Evolutionary conservation across 768 basidiomycete genomes (phyloP).

Genomic region (Boletus tomentosulus): DNA sequence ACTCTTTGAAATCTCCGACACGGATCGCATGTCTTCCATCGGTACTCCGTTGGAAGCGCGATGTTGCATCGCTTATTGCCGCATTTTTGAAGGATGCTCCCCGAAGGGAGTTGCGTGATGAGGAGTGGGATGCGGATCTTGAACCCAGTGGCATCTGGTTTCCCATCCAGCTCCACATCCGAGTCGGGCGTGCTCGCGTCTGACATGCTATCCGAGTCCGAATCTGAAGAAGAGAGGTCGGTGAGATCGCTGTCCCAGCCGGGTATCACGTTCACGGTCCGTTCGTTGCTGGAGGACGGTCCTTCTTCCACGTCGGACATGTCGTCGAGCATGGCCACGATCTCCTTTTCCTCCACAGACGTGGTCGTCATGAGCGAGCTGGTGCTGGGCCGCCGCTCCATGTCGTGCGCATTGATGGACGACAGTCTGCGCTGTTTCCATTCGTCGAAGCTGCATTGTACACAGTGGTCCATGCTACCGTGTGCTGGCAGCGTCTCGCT

Average conservation of each 20-base stretch:
- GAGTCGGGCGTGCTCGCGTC: background rate
- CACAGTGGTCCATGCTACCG: slow-evolving; percentile 13
- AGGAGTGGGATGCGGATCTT: slow-evolving; percentile 26
- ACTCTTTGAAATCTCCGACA: slow-evolving; percentile 37
- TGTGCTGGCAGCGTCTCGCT: slow-evolving; percentile 5
- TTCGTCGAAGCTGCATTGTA: slow-evolving; percentile 12
- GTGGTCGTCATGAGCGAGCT: background rate
- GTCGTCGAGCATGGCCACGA: background rate
- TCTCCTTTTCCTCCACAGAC: background rate
- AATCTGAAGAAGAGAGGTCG: slow-evolving; percentile 13
- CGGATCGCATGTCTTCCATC: slow-evolving; percentile 41
- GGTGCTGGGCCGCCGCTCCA: background rate
- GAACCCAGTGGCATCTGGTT: background rate
- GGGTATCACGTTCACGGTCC: background rate
- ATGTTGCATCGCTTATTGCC: slow-evolving; percentile 33
- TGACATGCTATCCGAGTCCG: slow-evolving; percentile 2
- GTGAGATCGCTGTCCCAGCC: slow-evolving; percentile 28
- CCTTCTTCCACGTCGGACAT: slow-evolving; percentile 1
- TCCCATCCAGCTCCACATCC: background rate
- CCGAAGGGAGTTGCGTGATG: slow-evolving; percentile 9
- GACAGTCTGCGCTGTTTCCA: slow-evolving; percentile 17
- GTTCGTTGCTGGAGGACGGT: background rate
- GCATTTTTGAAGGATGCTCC: slow-evolving; percentile 25
- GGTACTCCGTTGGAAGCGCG: slow-evolving; percentile 29
- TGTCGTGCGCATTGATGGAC: background rate